Conservation (phyloP, 2,329 filamentous ascomycete species). For the Hirsutella minnesotensis region DNA sequence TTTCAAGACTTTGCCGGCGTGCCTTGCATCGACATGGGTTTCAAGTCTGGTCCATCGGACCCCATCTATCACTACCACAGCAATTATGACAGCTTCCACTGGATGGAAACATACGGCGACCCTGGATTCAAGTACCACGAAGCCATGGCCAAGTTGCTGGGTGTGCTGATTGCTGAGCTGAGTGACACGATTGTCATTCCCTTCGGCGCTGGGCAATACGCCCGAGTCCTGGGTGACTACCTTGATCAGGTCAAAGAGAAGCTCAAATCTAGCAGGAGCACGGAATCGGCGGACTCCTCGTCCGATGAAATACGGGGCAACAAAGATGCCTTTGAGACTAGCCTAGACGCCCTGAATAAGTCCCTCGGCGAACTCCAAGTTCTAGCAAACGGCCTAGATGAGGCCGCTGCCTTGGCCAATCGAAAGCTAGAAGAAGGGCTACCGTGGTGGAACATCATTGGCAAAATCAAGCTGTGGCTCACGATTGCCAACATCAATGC, state of each 20-base stretch:
- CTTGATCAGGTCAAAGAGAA: constrained; percentile 38
- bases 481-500: constrained; percentile 58
- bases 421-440: constrained; percentile 38
- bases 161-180: constrained; percentile 48
- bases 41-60: constrained; percentile 29
- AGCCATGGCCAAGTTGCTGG: constrained; percentile 54
- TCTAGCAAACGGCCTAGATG: constrained; percentile 33
- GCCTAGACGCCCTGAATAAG: constrained; percentile 25
- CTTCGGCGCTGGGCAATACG: constrained; percentile 55
- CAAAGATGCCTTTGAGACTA: constrained; percentile 24
- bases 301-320: constrained; percentile 19
- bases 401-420: constrained; percentile 27
- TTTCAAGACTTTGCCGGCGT: constrained; percentile 64
- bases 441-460: constrained; percentile 70
- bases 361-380: constrained; percentile 24
- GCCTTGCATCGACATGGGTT: constrained; percentile 52
- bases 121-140: constrained; percentile 53
- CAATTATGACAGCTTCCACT: constrained; percentile 84
- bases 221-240: constrained; percentile 39
- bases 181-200: constrained; percentile 49
- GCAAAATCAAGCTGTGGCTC: constrained; percentile 50
- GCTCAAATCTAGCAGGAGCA: constrained; percentile 21
- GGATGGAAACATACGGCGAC: constrained; percentile 78
- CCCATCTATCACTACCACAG: constrained; percentile 74
- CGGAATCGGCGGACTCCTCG: constrained; percentile 10